phyloP scores from a whole-genome alignment of 139 green algal genomes.

The Tetraselmis chui region DNA sequence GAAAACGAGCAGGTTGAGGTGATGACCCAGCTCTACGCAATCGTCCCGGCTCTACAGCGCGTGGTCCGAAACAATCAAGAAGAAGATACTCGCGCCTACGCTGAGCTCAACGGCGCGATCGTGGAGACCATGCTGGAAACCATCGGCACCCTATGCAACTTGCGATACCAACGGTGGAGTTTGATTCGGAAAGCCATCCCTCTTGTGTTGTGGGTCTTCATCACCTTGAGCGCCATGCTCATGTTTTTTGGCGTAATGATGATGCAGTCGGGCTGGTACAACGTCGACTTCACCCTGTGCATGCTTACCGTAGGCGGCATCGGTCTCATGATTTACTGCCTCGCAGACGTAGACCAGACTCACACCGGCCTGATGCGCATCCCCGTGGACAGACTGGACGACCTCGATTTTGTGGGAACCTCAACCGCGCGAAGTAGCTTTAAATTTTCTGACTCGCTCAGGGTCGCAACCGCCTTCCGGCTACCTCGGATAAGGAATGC shows the following conservation, averaged over 20 bases:
- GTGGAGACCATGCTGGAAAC: background rate
- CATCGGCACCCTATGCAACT: background rate
- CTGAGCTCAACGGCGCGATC: background rate
- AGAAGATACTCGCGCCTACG: background rate
- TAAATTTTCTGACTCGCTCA: no score
- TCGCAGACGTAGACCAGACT: background rate
- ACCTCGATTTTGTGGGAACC: background rate
- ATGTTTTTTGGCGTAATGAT: background rate
- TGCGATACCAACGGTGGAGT: background rate
- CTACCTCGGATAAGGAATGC: no score
- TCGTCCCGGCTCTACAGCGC: background rate
- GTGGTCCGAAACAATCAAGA: background rate
- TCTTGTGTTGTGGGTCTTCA: background rate
- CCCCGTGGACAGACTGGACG: background rate
- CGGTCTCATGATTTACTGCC: background rate
- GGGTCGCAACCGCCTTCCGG: no score
- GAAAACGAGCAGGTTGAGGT: background rate
- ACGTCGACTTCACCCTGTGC: background rate
- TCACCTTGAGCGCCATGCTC: background rate
- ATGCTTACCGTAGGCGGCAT: background rate
- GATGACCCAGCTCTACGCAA: background rate
- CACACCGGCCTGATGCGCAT: background rate
- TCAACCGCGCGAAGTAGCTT: no score
- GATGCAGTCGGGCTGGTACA: background rate
- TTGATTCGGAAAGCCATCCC: background rate